Base-by-base conservation (phyloP, 2,329 filamentous ascomycete species). In the Macrophomina phaseolina region DNA sequence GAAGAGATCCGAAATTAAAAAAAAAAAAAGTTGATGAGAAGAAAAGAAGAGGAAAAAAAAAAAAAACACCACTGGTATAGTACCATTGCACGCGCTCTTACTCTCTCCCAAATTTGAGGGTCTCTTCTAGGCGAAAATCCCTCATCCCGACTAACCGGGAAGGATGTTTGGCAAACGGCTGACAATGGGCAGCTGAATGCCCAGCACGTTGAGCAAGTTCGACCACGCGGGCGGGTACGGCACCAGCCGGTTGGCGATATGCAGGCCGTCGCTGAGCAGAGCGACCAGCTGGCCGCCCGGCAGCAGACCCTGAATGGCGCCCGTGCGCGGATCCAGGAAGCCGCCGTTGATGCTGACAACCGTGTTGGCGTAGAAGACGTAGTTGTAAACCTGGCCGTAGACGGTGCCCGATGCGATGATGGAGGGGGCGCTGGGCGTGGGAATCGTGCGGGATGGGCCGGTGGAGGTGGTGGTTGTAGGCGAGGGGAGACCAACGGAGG, bases 331-430 rank as follows among this genome's bases (percentile, higher is more conserved):
- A 28, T 66, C 64, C 6, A 66, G 23, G 53, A 66, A 66, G 8
- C 64, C 64, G 32, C 53, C 53, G 32, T 66, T 66, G 14, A 66
- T 45, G 23, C 64, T 66, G 30, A 66, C 64, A 4, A 66, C 52
- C 28, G 64, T 66, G 53, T 66, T 66, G 7, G 64, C 52, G 46
- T 66, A 66, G 64, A 66, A 66, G 34, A 61, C 42, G 55, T 66
- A 66, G 64, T 66, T 66, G 64, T 66, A 66, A 0, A 66, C 53
- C n/a, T 66, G 52, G 1, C 64, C 64, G 64, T 66, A 66, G 11
- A 66, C 64, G 23, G 52, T 66, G 42, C 64, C 64, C 14, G 30
- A 23, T 0, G 64, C 64, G 53, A 66, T 66, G 55, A 66, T 51
- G 53, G 64, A 66, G 6, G 61, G 61, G 7, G 14, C 36, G 6